These are phyloP conservation scores for Sphaerobolus stellatus DNA, from an alignment of 1,284 basidiomycete species.

Conservation along the genomic window DNA sequence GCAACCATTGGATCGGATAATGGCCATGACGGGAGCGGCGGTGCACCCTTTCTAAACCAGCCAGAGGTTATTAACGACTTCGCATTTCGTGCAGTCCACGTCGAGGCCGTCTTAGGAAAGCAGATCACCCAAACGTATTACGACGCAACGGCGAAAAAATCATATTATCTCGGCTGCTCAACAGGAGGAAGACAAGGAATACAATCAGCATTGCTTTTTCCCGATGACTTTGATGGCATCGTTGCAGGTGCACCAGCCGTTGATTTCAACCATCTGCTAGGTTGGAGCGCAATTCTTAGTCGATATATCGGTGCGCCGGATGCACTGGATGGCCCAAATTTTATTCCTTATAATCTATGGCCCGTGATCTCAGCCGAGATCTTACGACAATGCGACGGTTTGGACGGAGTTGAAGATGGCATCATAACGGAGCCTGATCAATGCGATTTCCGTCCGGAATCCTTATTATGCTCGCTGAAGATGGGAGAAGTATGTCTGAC, in stretches of 20 bases:
- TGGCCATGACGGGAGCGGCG: constrained; percentile 28
- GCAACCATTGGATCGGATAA: constrained; percentile 29
- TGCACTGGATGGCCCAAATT: constrained; percentile 16
- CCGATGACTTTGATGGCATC: constrained; percentile 31
- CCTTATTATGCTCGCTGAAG: constrained; percentile 21
- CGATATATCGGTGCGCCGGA: constrained; percentile 28
- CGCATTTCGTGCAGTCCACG: constrained; percentile 28
- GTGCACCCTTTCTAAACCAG: constrained; percentile 21
- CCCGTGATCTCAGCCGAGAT: constrained; percentile 27
- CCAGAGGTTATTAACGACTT: constrained; percentile 29
- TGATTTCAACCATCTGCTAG: constrained; percentile 15
- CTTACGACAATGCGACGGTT: constrained; percentile 21
- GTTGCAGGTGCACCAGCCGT: constrained; percentile 30
- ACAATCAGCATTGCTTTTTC: constrained; percentile 21
- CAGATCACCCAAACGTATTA: constrained; percentile 26
- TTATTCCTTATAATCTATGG: constrained; percentile 25
- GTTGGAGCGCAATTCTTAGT: background rate
- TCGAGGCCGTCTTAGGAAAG: constrained; percentile 25
- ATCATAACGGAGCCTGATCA: constrained; percentile 29
- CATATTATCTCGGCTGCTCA: constrained; percentile 31
- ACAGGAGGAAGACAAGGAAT: constrained; percentile 28
- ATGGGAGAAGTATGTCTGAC: constrained; percentile 27
- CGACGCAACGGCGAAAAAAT: constrained; percentile 15
- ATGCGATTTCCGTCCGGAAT: constrained; percentile 26
- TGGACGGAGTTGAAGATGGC: constrained; percentile 34